phyloP scores from a whole-genome alignment of 257 asterid species.

The Nyctanthes arbortristis region DNA sequence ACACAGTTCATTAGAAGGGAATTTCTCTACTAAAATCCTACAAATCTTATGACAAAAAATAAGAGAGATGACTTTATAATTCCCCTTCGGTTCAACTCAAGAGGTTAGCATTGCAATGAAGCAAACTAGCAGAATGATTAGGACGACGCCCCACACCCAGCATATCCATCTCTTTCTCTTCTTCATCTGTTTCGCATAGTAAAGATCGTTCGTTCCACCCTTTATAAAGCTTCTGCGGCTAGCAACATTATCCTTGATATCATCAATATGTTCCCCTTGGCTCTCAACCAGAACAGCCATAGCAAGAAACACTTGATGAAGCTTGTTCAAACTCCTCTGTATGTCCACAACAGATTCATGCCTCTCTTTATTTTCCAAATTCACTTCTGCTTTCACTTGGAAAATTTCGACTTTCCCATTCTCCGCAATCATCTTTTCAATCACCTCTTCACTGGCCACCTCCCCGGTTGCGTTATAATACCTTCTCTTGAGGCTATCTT shows the following conservation, averaged over 20 bases:
- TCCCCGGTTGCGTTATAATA: conserved; percentile 66
- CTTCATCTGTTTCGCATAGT: conserved; percentile 75
- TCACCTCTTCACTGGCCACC: conserved; percentile 57
- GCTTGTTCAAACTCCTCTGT: conserved; percentile 81
- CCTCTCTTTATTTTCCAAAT: conserved; percentile 62
- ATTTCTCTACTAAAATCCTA: neutral
- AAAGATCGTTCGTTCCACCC: conserved; percentile 77
- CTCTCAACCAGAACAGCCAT: conserved; percentile 83
- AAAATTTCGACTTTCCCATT: conserved; percentile 46
- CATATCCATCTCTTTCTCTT: conserved; percentile 49
- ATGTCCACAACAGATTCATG: conserved; percentile 85
- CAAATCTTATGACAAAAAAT: neutral
- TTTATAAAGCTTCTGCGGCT: conserved; percentile 63
- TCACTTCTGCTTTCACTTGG: conserved; percentile 32
- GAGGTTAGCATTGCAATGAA: conserved; percentile 49
- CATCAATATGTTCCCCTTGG: conserved; percentile 68
- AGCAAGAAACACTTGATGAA: conserved; percentile 87
- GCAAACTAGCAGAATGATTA: conserved; percentile 62
- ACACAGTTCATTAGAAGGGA: neutral
- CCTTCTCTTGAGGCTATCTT: conserved; percentile 65
- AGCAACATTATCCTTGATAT: conserved; percentile 63
- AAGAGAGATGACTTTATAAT: too few species aligned
- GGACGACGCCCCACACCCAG: conserved; percentile 58
- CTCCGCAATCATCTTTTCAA: conserved; percentile 61
- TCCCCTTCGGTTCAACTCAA: conserved; percentile 11